Evolutionary conservation across 1,139 yeast genomes (phyloP).

Genomic region (Protomyces macrosporus): DNA sequence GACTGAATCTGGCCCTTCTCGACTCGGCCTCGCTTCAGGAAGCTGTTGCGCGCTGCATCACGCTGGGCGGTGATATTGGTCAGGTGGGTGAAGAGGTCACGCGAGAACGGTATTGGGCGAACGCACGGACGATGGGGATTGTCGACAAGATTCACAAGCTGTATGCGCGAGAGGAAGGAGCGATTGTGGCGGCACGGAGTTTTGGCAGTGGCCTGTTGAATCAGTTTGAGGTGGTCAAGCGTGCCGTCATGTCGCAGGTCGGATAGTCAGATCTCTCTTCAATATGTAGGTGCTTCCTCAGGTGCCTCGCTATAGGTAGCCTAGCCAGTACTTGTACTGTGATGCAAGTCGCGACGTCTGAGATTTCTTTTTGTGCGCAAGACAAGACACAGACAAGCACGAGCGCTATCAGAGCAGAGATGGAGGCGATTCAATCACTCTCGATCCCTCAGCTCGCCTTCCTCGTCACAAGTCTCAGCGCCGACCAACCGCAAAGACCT

Average conservation of each 20-base stretch:
- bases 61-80: slow-evolving; percentile 85
- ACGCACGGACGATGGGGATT: slow-evolving; percentile 75
- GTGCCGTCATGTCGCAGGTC: slow-evolving; percentile 20
- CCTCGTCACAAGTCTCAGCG: slow-evolving; percentile 7
- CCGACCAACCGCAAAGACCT: slow-evolving; percentile 12
- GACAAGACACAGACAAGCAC: too few relatives aligned
- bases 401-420: not conserved
- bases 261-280: not conserved
- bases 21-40: slow-evolving; percentile 70
- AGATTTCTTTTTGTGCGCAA: too few relatives aligned
- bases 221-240: slow-evolving; percentile 38
- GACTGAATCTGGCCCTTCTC: slow-evolving; percentile 95
- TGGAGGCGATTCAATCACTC: not conserved
- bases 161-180: slow-evolving; percentile 67
- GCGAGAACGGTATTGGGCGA: slow-evolving; percentile 70
- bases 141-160: slow-evolving; percentile 90
- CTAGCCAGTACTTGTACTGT: too few relatives aligned
- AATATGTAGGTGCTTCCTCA: too few relatives aligned
- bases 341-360: too few relatives aligned
- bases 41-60: slow-evolving; percentile 64
- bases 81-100: slow-evolving; percentile 61
- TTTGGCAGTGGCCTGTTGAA: slow-evolving; percentile 69
- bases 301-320: too few relatives aligned
- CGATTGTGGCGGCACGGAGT: slow-evolving; percentile 69
- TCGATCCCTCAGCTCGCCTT: slow-evolving; percentile 20